Percentiles rank a stretch among this genome's conserved stretches.
These are phyloP conservation scores for Citrus maxima DNA, from an alignment of 345 rosid genomes.

Conservation along the genomic window DNA sequence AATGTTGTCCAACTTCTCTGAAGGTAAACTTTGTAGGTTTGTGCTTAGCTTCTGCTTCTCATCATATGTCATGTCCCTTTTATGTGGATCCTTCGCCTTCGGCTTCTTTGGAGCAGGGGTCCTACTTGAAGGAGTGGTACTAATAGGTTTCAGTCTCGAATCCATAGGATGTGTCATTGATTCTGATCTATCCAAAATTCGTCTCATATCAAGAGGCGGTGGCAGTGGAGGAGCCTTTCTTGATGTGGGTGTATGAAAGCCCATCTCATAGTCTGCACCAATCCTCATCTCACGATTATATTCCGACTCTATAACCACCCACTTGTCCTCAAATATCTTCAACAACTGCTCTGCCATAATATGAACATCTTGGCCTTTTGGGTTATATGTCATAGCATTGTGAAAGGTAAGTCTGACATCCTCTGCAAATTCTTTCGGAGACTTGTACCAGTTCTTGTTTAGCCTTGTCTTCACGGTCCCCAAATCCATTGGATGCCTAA, in stretches of 20 bases:
- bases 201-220: slow-evolving; percentile 72
- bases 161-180: slow-evolving; percentile 55
- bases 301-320: slow-evolving; percentile 80
- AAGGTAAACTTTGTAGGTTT: slow-evolving; percentile 80
- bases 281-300: slow-evolving; percentile 67
- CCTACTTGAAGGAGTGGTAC: slow-evolving; percentile 75
- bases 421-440: slow-evolving; percentile 89
- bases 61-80: slow-evolving; percentile 96
- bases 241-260: slow-evolving; percentile 55
- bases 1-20: slow-evolving; percentile 91
- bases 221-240: slow-evolving; percentile 56
- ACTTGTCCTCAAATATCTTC: slow-evolving; percentile 79
- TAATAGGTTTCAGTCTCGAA: slow-evolving; percentile 43
- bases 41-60: slow-evolving; percentile 98
- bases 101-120: slow-evolving; percentile 92
- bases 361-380: slow-evolving; percentile 96
- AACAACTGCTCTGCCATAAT: slow-evolving; percentile 73
- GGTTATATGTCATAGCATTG: slow-evolving; percentile 96
- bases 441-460: slow-evolving; percentile 77
- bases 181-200: slow-evolving; percentile 73
- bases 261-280: slow-evolving; percentile 47
- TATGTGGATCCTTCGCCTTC: slow-evolving; percentile 89
- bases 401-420: slow-evolving; percentile 96
- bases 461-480: slow-evolving; percentile 79
- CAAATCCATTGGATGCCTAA: slow-evolving; percentile 94